Base-by-base conservation (phyloP, 2,329 filamentous ascomycete genomes). In the Neophaeococcomyces aloes region DNA sequence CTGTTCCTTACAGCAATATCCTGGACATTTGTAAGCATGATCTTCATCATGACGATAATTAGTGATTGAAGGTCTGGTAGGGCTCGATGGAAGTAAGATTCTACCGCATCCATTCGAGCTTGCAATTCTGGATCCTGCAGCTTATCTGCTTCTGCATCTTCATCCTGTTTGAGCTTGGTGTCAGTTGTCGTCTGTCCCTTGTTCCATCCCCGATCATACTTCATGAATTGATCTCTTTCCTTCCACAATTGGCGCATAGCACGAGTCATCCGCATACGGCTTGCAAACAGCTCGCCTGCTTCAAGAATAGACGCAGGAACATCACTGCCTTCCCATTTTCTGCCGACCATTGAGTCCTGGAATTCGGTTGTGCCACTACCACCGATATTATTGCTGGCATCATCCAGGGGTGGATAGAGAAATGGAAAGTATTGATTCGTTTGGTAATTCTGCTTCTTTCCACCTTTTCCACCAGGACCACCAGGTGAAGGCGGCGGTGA, bases 401-500 rank as follows among this genome's bases (percentile, higher is more conserved):
- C 81, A 62, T 95, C 89, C 14, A 95, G 69, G 1, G 91, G 91
- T 2, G 91, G 91, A 55, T 98, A 98, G 67, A 98, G 79, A 59
- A 98, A 96, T 0, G 91, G 91, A 52, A 98, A 96, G 59, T 95
- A 91, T 56, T 98, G 91, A 58, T 98, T 98, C 0, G 91, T 98
- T 62, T 98, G 91, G 57, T 98, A 98, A 55, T 96, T 98, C 58
- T 98, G 91, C 60, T 98, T 98, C 70, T 98, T 98, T 1, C 83
- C 88, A 41, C 84, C 86, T 62, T 96, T 98, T 0, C 87, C 87
- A 19, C 87, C 77, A 2, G 77, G 75, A 1, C 76, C 88, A 27
- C 82, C 81, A 7, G 91, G 91, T 1, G 89, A 95, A 1, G 91
- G 91, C 0, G 91, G 91, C 18, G 91, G 91, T 0, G 91, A 98